phyloP scores from a whole-genome alignment of 2,329 filamentous ascomycete species.

The Grosmannia serpens region DNA sequence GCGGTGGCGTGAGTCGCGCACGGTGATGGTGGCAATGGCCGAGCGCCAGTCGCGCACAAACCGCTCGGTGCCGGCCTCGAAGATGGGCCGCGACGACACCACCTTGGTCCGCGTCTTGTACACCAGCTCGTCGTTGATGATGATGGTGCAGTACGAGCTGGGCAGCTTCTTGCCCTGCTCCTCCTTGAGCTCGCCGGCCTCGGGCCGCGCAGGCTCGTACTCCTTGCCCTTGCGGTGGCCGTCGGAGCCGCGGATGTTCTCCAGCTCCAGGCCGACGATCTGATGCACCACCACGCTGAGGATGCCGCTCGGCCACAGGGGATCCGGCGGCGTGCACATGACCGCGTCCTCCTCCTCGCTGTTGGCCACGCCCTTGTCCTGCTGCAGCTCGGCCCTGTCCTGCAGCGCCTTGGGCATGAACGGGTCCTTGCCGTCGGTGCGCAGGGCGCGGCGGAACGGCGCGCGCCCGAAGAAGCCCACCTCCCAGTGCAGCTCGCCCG shows the following conservation, averaged over 20 bases:
- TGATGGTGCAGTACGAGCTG: slow-evolving; percentile 86
- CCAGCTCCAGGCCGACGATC: slow-evolving; percentile 88
- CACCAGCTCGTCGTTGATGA: slow-evolving; percentile 74
- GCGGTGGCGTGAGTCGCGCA: slow-evolving; percentile 77
- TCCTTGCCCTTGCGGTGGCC: slow-evolving; percentile 76
- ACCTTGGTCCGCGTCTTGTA: slow-evolving; percentile 95
- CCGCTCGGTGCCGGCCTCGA: slow-evolving; percentile 89
- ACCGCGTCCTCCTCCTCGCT: slow-evolving; percentile 72
- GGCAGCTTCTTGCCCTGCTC: slow-evolving; percentile 72
- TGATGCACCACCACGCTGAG: slow-evolving; percentile 83
- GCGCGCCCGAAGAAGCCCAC: slow-evolving; percentile 92
- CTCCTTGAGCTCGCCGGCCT: slow-evolving; percentile 74
- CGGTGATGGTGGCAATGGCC: slow-evolving; percentile 72
- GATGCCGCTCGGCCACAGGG: slow-evolving; percentile 89
- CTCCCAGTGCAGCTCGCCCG: slow-evolving; percentile 89
- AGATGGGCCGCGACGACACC: slow-evolving; percentile 88
- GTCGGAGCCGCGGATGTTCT: slow-evolving; percentile 74
- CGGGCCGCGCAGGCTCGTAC: slow-evolving; percentile 74
- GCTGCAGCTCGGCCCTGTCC: slow-evolving; percentile 67
- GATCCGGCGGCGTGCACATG: slow-evolving; percentile 81
- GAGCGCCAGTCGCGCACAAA: slow-evolving; percentile 93
- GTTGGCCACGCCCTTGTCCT: slow-evolving; percentile 72
- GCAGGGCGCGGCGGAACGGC: slow-evolving; percentile 69
- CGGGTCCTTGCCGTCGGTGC: slow-evolving; percentile 77
- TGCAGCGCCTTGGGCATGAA: slow-evolving; percentile 63